Evolutionary conservation across 2,329 filamentous ascomycete species (phyloP).

Genomic region (Claviceps quebecensis): DNA sequence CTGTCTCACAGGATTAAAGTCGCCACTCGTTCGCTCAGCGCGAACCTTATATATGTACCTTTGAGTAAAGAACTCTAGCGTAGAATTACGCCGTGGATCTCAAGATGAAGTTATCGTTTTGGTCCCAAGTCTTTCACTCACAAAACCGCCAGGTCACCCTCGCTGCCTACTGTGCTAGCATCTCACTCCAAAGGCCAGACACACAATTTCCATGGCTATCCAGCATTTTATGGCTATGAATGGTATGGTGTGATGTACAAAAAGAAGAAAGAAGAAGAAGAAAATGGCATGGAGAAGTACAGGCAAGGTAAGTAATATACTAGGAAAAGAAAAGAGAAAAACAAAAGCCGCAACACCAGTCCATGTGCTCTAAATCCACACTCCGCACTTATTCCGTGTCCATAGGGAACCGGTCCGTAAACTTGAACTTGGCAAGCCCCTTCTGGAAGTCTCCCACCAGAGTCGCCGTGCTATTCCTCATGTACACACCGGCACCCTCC

Average conservation of each 20-base stretch:
- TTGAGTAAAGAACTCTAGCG: too few species aligned
- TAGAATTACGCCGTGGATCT: too few species aligned
- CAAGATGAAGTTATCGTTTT: too few species aligned
- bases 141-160: too few species aligned
- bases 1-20: too few species aligned
- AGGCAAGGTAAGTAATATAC: not conserved
- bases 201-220: too few species aligned
- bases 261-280: not conserved
- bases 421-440: conserved; percentile 51
- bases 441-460: conserved; percentile 36
- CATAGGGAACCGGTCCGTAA: conserved; percentile 47
- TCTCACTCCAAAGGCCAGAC: too few species aligned
- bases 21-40: too few species aligned
- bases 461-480: conserved; percentile 16
- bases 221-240: too few species aligned
- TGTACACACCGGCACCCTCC: conserved; percentile 27
- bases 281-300: not conserved
- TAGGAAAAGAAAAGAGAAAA: not conserved
- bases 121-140: too few species aligned
- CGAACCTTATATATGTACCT: too few species aligned
- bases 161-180: too few species aligned
- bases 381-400: conserved; percentile 21
- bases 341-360: conserved; percentile 5
- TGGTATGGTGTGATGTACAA: not conserved
- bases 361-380: not conserved